A percentile compares a stretch with the other conserved stretches of the same genome.
These are phyloP conservation scores for Lachnellula suecica DNA, from an alignment of 2,329 filamentous ascomycete genomes.

Conservation along the genomic window DNA sequence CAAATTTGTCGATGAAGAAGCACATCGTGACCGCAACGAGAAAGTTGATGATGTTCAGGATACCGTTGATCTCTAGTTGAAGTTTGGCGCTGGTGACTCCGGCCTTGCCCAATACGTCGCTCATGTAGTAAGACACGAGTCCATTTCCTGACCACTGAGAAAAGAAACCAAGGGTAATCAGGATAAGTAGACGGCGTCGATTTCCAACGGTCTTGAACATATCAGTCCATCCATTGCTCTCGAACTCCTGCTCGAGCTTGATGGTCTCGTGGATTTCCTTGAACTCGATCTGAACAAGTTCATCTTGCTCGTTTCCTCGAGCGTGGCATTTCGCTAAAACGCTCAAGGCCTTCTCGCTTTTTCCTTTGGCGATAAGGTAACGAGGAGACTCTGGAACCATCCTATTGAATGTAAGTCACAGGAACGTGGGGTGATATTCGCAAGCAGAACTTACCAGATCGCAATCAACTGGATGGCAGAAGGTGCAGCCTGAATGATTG, in stretches of 20 bases:
- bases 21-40: slow-evolving; percentile 24
- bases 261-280: slow-evolving; percentile 45
- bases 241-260: slow-evolving; percentile 43
- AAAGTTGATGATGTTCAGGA: slow-evolving; percentile 30
- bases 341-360: slow-evolving; percentile 49
- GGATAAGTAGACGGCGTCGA: slow-evolving; percentile 51
- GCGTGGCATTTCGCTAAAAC: slow-evolving; percentile 48
- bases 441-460: slow-evolving; percentile 22
- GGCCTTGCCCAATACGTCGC: slow-evolving; percentile 34
- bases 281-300: slow-evolving; percentile 41
- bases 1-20: slow-evolving; percentile 32
- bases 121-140: slow-evolving; percentile 42
- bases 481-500: slow-evolving; percentile 32
- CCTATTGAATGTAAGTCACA: slow-evolving; percentile 11
- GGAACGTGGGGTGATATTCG: slow-evolving; percentile 13
- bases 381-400: slow-evolving; percentile 38
- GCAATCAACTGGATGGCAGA: slow-evolving; percentile 27
- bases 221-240: slow-evolving; percentile 44
- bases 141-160: slow-evolving; percentile 58
- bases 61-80: slow-evolving; percentile 25
- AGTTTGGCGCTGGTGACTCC: slow-evolving; percentile 33
- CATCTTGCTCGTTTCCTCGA: slow-evolving; percentile 36
- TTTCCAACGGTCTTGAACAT: slow-evolving; percentile 53
- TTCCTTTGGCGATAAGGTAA: slow-evolving; percentile 43
- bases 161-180: slow-evolving; percentile 54